Conservation (phyloP, 495 filamentous ascomycete species). For the Thozetella sp. region DNA sequence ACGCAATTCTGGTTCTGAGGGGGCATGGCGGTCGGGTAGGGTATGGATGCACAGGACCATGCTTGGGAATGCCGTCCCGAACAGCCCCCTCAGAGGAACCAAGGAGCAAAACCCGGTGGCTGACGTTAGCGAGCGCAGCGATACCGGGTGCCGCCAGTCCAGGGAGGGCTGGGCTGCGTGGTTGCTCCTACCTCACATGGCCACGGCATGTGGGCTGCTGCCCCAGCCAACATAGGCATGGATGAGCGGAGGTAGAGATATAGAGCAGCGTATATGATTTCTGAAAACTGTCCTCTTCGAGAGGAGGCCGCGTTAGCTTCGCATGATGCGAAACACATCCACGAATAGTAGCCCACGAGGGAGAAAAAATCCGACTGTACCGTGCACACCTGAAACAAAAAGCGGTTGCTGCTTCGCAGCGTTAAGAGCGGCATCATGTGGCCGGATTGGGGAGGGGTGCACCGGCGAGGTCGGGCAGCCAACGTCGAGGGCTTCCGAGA, state of each 20-base stretch:
- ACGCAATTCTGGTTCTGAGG: neutral
- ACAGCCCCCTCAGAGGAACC: neutral
- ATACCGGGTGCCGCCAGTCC: neutral
- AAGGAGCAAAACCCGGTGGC: neutral
- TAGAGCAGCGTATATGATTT: too few relatives aligned
- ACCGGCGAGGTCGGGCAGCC: neutral
- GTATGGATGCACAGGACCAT: conserved; percentile 1
- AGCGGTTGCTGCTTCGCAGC: neutral
- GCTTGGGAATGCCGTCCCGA: neutral
- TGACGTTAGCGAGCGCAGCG: neutral
- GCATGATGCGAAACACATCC: neutral
- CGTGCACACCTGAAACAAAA: conserved; percentile 2
- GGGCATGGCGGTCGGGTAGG: neutral
- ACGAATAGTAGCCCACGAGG: neutral
- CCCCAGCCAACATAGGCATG: too few relatives aligned
- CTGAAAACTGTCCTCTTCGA: conserved; percentile 1
- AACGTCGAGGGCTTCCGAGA: neutral
- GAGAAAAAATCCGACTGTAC: neutral
- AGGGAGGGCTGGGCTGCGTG: neutral
- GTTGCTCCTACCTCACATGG: neutral
- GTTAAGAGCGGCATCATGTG: neutral
- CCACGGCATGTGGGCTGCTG: neutral
- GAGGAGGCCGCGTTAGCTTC: neutral
- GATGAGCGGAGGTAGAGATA: too few relatives aligned
- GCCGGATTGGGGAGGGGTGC: neutral